phyloP scores from a whole-genome alignment of 345 rosid species.

The Euclidium syriacum region DNA sequence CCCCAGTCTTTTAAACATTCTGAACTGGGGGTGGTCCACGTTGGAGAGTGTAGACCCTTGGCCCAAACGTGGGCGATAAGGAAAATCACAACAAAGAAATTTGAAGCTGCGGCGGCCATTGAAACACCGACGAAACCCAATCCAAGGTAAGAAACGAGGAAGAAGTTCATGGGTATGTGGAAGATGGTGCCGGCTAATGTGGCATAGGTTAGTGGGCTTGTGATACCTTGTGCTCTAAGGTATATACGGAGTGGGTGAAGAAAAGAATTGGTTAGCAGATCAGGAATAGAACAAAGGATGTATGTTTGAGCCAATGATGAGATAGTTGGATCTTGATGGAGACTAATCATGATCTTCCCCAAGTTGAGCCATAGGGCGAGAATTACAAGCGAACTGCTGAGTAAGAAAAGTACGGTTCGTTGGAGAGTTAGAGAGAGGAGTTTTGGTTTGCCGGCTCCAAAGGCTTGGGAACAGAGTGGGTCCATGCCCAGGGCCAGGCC shows the following conservation, averaged over 20 bases:
- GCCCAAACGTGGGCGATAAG: constrained; percentile 49
- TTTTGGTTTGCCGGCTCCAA: constrained; percentile 78
- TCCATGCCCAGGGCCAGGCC: constrained; percentile 94
- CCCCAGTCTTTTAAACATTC: constrained; percentile 80
- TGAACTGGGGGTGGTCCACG: constrained; percentile 65
- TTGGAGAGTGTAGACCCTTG: constrained; percentile 45
- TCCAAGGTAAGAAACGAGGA: constrained; percentile 50
- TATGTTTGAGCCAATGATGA: constrained; percentile 61
- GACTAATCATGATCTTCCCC: constrained; percentile 51
- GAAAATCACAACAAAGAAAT: constrained; percentile 42
- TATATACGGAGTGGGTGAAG: constrained; percentile 93
- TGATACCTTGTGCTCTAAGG: constrained; percentile 96
- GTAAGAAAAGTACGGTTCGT: constrained; percentile 68
- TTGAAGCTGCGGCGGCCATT: constrained; percentile 67
- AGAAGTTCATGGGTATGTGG: constrained; percentile 59
- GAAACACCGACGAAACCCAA: constrained; percentile 79
- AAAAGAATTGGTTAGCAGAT: constrained; percentile 71
- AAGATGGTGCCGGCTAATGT: constrained; percentile 59
- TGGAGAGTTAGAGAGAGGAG: constrained; percentile 81
- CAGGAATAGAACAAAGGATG: constrained; percentile 71
- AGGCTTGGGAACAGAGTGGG: constrained; percentile 92
- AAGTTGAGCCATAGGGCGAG: constrained; percentile 65
- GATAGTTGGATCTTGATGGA: constrained; percentile 66
- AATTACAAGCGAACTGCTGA: constrained; percentile 56
- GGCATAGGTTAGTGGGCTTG: constrained; percentile 67